Evolutionary conservation across 2,329 filamentous ascomycete species (phyloP).

Genomic region (Lachnellula subtilissima): DNA sequence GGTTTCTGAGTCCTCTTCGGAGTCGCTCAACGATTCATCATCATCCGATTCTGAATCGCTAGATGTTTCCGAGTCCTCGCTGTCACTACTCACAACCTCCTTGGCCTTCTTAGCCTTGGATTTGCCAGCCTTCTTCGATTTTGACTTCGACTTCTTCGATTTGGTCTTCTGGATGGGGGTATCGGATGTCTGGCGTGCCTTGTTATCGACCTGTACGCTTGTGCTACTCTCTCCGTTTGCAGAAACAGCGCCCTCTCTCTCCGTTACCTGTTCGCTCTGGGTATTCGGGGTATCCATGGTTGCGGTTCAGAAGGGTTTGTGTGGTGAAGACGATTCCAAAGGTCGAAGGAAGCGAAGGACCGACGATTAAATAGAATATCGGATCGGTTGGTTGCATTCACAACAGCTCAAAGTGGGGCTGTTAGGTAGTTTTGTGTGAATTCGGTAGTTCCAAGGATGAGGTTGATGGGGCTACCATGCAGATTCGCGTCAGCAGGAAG

Average conservation of each 20-base stretch:
- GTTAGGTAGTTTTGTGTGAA: background rate
- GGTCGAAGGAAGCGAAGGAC: background rate
- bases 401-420: background rate
- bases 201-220: constrained; percentile 2
- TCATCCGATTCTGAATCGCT: constrained; percentile 17
- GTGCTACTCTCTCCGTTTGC: background rate
- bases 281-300: constrained; percentile 12
- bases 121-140: constrained; percentile 16
- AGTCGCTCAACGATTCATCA: constrained; percentile 16
- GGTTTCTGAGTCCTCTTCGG: constrained; percentile 24
- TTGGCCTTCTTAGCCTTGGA: constrained; percentile 27
- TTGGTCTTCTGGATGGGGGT: constrained; percentile 5
- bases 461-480: background rate
- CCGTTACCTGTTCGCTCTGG: constrained; percentile 9
- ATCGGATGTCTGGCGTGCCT: background rate
- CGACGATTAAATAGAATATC: background rate
- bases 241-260: constrained; percentile 4
- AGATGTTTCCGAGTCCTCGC: constrained; percentile 14
- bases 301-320: background rate
- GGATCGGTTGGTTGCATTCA: background rate
- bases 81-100: constrained; percentile 19
- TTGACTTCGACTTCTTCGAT: constrained; percentile 20
- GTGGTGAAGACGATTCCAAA: constrained; percentile 1
- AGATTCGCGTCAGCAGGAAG: background rate
- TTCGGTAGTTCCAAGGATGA: background rate